Evolutionary conservation across 192 early-diverging fungal species (phyloP).

Genomic region (Coemansia guatemalensis): DNA sequence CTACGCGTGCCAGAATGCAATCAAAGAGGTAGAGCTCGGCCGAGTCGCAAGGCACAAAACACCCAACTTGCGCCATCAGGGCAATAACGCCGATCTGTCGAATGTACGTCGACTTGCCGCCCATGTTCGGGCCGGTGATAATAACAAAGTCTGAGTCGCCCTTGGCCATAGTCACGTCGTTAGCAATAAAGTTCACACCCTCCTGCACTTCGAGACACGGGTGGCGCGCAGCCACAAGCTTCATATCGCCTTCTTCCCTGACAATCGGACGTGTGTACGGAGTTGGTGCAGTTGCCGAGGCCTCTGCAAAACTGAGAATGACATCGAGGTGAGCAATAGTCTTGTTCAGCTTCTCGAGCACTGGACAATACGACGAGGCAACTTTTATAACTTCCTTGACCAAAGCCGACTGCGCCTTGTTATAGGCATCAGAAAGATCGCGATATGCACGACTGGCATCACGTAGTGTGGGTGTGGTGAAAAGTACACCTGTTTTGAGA

Average conservation of each 20-base stretch:
- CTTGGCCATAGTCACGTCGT: conserved; percentile 75
- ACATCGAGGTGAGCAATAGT: conserved; percentile 85
- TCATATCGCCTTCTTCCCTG: conserved; percentile 64
- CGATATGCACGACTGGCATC: conserved; percentile 61
- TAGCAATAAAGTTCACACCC: conserved; percentile 90
- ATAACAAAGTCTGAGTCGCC: conserved; percentile 80
- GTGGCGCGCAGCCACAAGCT: conserved; percentile 74
- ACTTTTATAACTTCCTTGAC: conserved; percentile 89
- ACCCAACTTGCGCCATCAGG: conserved; percentile 93
- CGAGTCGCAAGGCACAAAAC: conserved; percentile 86
- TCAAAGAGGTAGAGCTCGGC: conserved; percentile 79
- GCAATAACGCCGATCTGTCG: conserved; percentile 91
- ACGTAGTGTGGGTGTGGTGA: conserved; percentile 76
- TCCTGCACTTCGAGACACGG: conserved; percentile 94
- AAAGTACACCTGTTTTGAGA: conserved; percentile 84
- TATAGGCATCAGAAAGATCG: conserved; percentile 65
- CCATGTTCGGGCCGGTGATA: conserved; percentile 98
- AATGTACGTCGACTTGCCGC: conserved; percentile 97
- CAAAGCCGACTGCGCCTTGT: conserved; percentile 65
- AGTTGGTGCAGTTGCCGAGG: conserved; percentile 75
- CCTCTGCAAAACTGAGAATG: conserved; percentile 85
- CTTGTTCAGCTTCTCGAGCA: conserved; percentile 75
- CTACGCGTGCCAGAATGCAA: conserved; percentile 87
- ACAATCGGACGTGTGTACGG: conserved; percentile 76
- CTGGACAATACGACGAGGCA: conserved; percentile 80